A percentile compares a stretch with the other conserved stretches of the same genome.
These are phyloP conservation scores for Ceratocystis variospora DNA, from an alignment of 2,329 filamentous ascomycete species.

Conservation along the genomic window DNA sequence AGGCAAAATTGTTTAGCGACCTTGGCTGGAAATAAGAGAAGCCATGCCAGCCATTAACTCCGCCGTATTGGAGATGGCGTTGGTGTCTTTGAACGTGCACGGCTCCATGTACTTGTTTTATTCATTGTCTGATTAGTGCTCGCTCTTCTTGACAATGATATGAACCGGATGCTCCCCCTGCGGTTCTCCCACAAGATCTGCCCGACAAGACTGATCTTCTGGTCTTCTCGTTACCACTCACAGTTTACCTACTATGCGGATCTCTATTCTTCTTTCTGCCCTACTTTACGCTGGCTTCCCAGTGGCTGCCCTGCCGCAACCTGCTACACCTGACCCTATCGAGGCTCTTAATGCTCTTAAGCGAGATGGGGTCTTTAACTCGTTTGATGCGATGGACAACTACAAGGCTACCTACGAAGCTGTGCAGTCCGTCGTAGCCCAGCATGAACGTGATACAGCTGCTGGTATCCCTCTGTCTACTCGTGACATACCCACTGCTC, in stretches of 20 bases:
- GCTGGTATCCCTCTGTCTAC: slow-evolving; percentile 13
- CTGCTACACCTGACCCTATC: neutral
- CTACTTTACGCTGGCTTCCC: neutral
- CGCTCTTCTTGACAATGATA: neutral
- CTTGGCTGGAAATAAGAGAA: too few species aligned
- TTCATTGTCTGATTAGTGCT: neutral
- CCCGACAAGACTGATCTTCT: neutral
- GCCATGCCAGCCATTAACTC: too few species aligned
- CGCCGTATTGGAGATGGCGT: neutral
- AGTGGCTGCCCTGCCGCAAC: slow-evolving; percentile 7
- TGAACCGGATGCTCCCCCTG: neutral
- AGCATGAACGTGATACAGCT: slow-evolving; percentile 3
- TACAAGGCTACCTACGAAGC: slow-evolving; percentile 3
- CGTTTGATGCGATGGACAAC: neutral
- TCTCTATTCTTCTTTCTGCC: neutral
- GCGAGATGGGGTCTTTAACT: neutral
- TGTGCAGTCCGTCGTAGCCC: slow-evolving; percentile 3
- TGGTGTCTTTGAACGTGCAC: neutral
- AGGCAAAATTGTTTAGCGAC: too few species aligned
- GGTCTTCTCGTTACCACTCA: neutral
- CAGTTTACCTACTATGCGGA: neutral
- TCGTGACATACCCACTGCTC: slow-evolving; percentile 4
- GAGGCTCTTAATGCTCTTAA: slow-evolving; percentile 9
- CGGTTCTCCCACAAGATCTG: neutral
- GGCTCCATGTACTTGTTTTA: neutral